phyloP scores from a whole-genome alignment of 176 grass and related monocot species.

The Triticum monococcum region DNA sequence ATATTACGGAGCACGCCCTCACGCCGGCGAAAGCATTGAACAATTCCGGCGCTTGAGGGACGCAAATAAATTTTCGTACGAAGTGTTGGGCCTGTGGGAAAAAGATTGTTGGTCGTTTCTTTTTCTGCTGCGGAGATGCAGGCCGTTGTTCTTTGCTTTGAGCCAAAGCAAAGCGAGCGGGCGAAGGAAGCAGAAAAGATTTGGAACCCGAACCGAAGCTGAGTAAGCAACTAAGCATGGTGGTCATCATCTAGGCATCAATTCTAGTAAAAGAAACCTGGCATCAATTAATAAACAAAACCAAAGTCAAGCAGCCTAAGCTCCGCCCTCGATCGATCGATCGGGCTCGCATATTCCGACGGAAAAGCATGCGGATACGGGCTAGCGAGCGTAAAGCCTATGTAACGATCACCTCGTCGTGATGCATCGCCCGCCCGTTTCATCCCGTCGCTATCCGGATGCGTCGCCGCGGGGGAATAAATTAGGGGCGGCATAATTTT shows the following conservation, averaged over 20 bases:
- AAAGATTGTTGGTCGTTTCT: neutral
- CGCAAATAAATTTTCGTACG: accelerated
- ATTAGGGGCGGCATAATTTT: neutral
- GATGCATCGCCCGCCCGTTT: neutral
- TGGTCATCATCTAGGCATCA: neutral
- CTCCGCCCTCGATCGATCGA: neutral
- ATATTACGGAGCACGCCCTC: neutral
- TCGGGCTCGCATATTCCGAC: neutral
- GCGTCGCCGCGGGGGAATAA: slow-evolving; percentile 1
- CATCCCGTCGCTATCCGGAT: neutral
- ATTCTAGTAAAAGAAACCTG: neutral
- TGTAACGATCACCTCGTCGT: no score
- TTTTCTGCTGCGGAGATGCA: neutral
- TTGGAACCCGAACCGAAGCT: neutral
- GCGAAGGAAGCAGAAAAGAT: neutral
- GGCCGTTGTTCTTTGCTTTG: slow-evolving; percentile 67
- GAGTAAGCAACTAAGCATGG: neutral
- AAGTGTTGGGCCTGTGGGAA: accelerated
- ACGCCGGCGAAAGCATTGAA: accelerated
- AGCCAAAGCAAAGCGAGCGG: slow-evolving; percentile 49
- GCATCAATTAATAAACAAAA: no score
- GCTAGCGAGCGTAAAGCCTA: no score
- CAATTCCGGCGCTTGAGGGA: neutral
- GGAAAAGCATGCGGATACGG: neutral
- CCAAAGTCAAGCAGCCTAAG: neutral